A percentile compares a stretch with the other conserved stretches of the same genome.
Conservation (phyloP, 2,329 filamentous ascomycete species). For the Fusarium nanum region DNA sequence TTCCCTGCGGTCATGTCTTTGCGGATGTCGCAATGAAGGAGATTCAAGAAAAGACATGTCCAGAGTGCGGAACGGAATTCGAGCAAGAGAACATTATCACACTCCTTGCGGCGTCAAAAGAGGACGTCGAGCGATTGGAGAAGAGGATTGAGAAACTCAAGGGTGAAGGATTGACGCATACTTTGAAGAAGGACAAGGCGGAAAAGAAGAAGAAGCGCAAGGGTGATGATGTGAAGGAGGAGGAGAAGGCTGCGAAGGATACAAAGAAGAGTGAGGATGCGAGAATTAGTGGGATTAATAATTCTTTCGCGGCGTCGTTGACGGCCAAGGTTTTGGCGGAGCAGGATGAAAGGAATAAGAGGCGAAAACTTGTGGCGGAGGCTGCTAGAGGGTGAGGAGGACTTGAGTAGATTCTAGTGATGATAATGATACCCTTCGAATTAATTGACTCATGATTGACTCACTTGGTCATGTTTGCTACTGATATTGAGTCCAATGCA, state of each 20-base stretch:
- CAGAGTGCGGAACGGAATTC: constrained; percentile 82
- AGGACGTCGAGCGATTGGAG: constrained; percentile 76
- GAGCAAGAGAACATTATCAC: constrained; percentile 81
- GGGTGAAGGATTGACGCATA: constrained; percentile 81
- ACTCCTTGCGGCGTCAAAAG: constrained; percentile 77
- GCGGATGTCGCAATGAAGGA: constrained; percentile 86
- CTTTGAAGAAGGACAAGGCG: constrained; percentile 82
- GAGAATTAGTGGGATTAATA: constrained; percentile 78
- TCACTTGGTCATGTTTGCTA: rapidly evolving
- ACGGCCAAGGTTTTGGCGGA: constrained; percentile 89
- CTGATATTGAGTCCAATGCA: no score
- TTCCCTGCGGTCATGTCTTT: constrained; percentile 96
- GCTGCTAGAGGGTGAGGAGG: constrained; percentile 31
- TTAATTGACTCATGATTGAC: not conserved
- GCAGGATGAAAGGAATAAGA: constrained; percentile 84
- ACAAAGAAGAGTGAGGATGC: constrained; percentile 35
- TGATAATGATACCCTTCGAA: constrained; percentile 41
- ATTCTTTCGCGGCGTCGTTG: constrained; percentile 83
- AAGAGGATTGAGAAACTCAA: constrained; percentile 76
- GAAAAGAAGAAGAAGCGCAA: constrained; percentile 78
- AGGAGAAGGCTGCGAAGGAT: constrained; percentile 63
- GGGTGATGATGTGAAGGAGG: constrained; percentile 52
- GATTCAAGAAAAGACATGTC: constrained; percentile 71
- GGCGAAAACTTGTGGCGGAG: constrained; percentile 70
- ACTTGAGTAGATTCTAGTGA: not conserved